Evolutionary conservation across 805 yeast genomes (phyloP), one percentile per base, ranked within the genome.

Genomic region (Wickerhamomyces strasburgensis): DNA sequence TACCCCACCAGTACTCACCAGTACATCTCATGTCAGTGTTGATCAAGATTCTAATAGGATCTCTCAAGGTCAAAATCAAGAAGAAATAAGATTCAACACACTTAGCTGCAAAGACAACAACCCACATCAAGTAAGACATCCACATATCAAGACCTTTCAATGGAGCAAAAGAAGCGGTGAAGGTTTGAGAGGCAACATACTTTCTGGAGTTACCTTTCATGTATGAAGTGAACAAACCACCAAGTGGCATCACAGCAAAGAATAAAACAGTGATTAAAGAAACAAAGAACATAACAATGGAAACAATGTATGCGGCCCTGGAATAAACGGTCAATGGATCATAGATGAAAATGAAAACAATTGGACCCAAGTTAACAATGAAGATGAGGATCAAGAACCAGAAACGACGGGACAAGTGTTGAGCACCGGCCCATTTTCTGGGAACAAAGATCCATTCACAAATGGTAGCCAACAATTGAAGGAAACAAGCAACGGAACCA

Each of bases 351-450:
- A 89, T 80, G 57, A 85, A 93, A 38, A 86, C 78, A 23, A 86
- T 78, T 27, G 98, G 95, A 50, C 81, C 94, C 57, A 90, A 69
- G 64, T 90, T 93, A 45, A 80, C 54, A 37, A 68, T 70, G 39
- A 88, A 69, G 49, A 88, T 75, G 35, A 75, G 48, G 37, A 81
- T 49, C 60, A 90, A 64, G 59, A 89, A 83, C 70, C 80, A 58
- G 54, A 93, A 71, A 61, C 98, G 82, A 67, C 96, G 86, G 27
- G 87, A 68, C 58, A 93, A 75, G 62, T 85, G 96, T 68, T 90
- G 98, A 62, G 98, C 97, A 65, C 99, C 98, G 25, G 98, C 95
- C 98, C 98, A 93, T 52, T 82, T 78, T 67, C 98, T 82, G 50
- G 98, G 98, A 44, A 93, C 98, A 56, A 88, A 93, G 60, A 80